Conservation (phyloP, 2,329 filamentous ascomycete species). For the Colletotrichum tamarilloi region DNA sequence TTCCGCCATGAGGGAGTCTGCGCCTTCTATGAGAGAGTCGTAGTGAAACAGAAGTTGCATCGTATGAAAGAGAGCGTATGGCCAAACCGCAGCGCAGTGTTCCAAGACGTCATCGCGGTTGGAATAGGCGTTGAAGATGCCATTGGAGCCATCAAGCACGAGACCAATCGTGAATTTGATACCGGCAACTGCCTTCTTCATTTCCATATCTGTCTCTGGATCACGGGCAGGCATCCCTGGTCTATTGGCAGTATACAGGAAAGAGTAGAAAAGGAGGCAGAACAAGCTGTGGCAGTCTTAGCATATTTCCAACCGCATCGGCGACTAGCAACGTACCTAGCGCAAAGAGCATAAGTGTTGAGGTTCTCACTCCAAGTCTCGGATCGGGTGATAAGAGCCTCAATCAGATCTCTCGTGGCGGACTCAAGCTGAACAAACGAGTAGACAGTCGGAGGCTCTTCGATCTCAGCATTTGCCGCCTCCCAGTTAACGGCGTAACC, state of each 20-base stretch:
- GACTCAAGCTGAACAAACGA: conserved; percentile 48
- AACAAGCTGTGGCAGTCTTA: conserved; percentile 40
- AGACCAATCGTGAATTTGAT: conserved; percentile 51
- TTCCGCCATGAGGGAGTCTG: conserved; percentile 46
- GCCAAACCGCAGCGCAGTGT: conserved; percentile 47
- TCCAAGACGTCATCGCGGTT: conserved; percentile 45
- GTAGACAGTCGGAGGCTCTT: conserved; percentile 38
- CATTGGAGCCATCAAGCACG: conserved; percentile 48
- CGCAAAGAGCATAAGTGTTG: conserved; percentile 49
- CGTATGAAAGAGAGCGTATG: conserved; percentile 48
- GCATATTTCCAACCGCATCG: neutral
- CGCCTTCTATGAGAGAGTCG: conserved; percentile 46
- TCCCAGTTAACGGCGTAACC: conserved; percentile 44
- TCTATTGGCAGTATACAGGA: conserved; percentile 42
- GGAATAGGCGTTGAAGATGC: conserved; percentile 47
- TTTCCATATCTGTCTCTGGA: conserved; percentile 41
- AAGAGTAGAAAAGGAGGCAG: conserved; percentile 48
- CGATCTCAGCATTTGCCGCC: conserved; percentile 32
- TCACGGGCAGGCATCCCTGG: conserved; percentile 35
- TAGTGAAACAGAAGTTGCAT: conserved; percentile 47
- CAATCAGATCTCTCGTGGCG: conserved; percentile 44
- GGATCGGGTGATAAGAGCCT: conserved; percentile 47
- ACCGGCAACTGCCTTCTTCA: conserved; percentile 48
- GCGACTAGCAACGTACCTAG: conserved; percentile 40
- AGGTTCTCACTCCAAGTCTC: conserved; percentile 49